phyloP scores from a whole-genome alignment of 345 rosid genomes.

The Syzygium jambos region DNA sequence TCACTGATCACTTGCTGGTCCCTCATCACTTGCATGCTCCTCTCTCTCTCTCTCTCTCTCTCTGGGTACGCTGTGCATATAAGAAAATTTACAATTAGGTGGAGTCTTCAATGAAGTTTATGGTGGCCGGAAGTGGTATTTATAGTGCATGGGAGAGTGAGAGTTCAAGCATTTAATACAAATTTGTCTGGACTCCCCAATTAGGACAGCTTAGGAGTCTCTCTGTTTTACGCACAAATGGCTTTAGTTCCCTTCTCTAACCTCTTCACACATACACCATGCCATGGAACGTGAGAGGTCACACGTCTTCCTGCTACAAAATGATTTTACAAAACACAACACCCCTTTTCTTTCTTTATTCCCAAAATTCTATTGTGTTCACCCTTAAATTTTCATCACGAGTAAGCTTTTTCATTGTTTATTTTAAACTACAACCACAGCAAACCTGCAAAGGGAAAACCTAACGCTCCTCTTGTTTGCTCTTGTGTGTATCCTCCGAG shows the following conservation, averaged over 20 bases:
- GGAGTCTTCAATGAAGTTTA: background rate
- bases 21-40: background rate
- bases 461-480: background rate
- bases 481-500: too few species aligned
- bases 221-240: background rate
- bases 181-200: background rate
- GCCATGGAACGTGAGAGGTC: background rate
- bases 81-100: background rate
- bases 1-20: background rate
- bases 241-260: background rate
- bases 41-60: background rate
- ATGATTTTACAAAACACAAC: background rate
- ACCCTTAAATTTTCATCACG: background rate
- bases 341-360: background rate
- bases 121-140: background rate
- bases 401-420: background rate
- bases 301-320: background rate
- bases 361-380: background rate
- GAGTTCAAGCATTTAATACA: background rate
- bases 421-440: background rate
- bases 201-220: background rate
- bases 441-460: background rate
- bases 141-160: background rate
- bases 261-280: background rate
- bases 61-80: background rate